Evolutionary conservation across 1,284 basidiomycete genomes (phyloP).

Genomic region (Sporisorium sorghi): DNA sequence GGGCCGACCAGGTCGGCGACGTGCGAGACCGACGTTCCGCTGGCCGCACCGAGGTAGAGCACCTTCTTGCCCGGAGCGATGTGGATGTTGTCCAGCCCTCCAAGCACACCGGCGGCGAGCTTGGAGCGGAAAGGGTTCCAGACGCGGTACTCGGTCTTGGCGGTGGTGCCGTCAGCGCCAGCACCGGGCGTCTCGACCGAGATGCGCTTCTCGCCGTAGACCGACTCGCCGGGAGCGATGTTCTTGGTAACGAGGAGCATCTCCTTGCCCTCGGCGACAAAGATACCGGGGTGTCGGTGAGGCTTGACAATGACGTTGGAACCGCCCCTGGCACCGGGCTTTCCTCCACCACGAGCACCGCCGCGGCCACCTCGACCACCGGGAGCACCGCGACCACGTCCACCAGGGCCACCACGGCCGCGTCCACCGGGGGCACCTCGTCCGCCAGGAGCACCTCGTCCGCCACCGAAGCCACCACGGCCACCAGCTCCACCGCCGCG

Average conservation of each 20-base stretch:
- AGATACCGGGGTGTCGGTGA: slow-evolving; percentile 90
- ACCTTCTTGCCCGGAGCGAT: slow-evolving; percentile 96
- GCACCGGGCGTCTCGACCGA: slow-evolving; percentile 74
- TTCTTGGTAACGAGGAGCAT: slow-evolving; percentile 97
- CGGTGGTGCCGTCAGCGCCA: slow-evolving; percentile 75
- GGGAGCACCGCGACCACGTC: slow-evolving; percentile 58
- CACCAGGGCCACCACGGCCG: slow-evolving; percentile 58
- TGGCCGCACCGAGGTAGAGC: slow-evolving; percentile 94
- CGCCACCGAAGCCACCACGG: slow-evolving; percentile 64
- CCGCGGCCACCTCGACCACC: slow-evolving; percentile 63
- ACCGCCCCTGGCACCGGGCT: slow-evolving; percentile 74
- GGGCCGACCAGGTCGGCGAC: slow-evolving; percentile 98
- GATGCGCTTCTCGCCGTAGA: slow-evolving; percentile 91
- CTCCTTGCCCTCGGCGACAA: slow-evolving; percentile 78
- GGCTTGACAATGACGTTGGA: slow-evolving; percentile 86
- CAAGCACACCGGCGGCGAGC: slow-evolving; percentile 94
- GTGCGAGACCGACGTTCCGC: slow-evolving; percentile 96
- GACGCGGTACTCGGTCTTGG: slow-evolving; percentile 94
- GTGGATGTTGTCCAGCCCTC: slow-evolving; percentile 93
- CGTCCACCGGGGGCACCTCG: slow-evolving; percentile 45
- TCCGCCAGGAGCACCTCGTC: slow-evolving; percentile 53
- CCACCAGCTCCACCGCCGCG: slow-evolving; percentile 72
- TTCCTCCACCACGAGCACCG: slow-evolving; percentile 59
- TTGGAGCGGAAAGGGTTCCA: slow-evolving; percentile 99
- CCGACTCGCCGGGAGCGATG: slow-evolving; percentile 94